Evolutionary conservation across 305 asterid species (phyloP).

Genomic region (Fraxinus paxiana): DNA sequence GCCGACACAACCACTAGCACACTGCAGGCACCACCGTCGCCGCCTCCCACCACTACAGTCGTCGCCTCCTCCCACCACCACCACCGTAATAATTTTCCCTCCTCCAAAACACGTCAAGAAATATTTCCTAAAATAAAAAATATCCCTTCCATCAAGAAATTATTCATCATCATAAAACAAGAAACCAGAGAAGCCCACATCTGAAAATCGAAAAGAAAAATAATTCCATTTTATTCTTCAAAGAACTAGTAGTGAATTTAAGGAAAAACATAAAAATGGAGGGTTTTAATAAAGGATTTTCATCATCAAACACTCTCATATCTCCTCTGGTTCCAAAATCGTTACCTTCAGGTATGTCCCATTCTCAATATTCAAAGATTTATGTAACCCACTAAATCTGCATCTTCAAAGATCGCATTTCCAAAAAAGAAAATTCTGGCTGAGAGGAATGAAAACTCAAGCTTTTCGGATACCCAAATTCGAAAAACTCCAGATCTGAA

Average conservation of each 20-base stretch:
- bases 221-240: not conserved
- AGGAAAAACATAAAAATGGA: conserved; percentile 26
- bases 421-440: conserved; percentile 46
- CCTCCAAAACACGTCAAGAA: not conserved
- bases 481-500: no score
- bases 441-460: conserved; percentile 39
- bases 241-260: not conserved
- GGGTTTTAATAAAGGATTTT: conserved; percentile 28
- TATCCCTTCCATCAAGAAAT: not conserved
- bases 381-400: conserved; percentile 59
- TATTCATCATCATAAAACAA: not conserved
- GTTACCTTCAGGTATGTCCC: conserved; percentile 40
- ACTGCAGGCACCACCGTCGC: no score
- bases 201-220: not conserved
- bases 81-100: not conserved
- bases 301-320: conserved; percentile 26
- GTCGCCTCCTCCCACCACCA: no score
- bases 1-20: no score
- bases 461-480: not conserved
- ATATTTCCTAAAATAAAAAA: no score
- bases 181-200: not conserved
- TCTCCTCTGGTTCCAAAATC: conserved; percentile 29
- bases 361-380: conserved; percentile 9
- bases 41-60: no score
- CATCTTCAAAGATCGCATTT: conserved; percentile 47